Base-by-base conservation (phyloP, 2,329 filamentous ascomycete species). In the Penicillium sclerotiorum region DNA sequence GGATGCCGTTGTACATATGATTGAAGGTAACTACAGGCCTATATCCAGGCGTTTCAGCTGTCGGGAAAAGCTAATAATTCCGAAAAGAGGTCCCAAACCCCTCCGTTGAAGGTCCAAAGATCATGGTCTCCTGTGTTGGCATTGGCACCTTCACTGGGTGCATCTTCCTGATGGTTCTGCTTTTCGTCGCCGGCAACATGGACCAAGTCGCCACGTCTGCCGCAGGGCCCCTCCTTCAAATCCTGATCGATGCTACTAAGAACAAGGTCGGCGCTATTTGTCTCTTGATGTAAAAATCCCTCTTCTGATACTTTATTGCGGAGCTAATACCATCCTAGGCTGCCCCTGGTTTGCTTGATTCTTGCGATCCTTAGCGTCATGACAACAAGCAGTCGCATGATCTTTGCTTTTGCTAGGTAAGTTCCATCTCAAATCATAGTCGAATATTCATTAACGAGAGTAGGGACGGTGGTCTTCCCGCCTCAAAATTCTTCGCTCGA, bases 381-480 rank as follows among this genome's bases (percentile, higher is more conserved):
- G 66, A 65, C 66, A 1, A 69, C 66, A 1, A 68, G 66, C 37
- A 69, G 66, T 43, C 64, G 66, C 36, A 69, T 69, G 66, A 64
- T 65, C 5, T 69, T 65, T 21, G 65, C 66, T 20, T 69, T 69
- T 50, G 64, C 66, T 15, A 63, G 65, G 65, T 68, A 52, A 2
- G 47, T 39, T 12, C 15, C 5, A 32, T 32, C 15, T 32, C 11
- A 4, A 13, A 21, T 36, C 13, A 20, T 8, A 32, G 11, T 0
- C 5, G 9, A 9, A 9, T 33, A 33, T 3, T 18, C 13, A 27
- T 30, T 55, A 27, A 54, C 32, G 11, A 7, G 5, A 4, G 12
- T 36, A 72, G 83, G 52, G 87, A 90, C 52, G 80, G 85, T 2
- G 87, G 86, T 4, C 78, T 89, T 11, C 85, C 86, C 0, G 78